These are phyloP conservation scores for Cercospora zeae-maydis DNA, from an alignment of 2,329 filamentous ascomycete species.

Conservation along the genomic window DNA sequence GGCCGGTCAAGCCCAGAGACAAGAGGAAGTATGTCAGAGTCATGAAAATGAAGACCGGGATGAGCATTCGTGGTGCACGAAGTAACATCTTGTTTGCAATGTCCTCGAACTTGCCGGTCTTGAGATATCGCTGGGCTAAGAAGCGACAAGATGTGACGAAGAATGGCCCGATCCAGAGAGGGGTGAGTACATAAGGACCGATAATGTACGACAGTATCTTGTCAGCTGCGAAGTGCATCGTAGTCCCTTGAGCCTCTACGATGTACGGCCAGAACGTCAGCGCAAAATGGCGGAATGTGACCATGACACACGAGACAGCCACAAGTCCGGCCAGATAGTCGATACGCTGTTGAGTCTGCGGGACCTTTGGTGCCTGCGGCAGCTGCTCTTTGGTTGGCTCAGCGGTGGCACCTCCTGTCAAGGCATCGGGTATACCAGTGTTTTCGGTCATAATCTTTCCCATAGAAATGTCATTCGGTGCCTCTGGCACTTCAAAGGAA, in stretches of 20 bases:
- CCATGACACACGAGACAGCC: constrained; percentile 44
- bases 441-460: constrained; percentile 14
- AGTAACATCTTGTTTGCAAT: constrained; percentile 46
- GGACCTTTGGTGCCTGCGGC: constrained; percentile 18
- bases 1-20: constrained; percentile 43
- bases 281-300: constrained; percentile 47
- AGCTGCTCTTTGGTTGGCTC: constrained; percentile 20
- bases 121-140: constrained; percentile 43
- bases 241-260: constrained; percentile 31
- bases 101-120: constrained; percentile 42
- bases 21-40: constrained; percentile 49
- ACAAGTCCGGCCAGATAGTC: constrained; percentile 49
- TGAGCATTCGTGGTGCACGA: constrained; percentile 46
- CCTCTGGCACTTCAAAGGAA: constrained; percentile 12
- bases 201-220: constrained; percentile 43
- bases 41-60: constrained; percentile 45
- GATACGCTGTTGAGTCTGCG: constrained; percentile 34
- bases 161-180: constrained; percentile 49
- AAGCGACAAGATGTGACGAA: constrained; percentile 50
- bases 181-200: constrained; percentile 45
- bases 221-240: constrained; percentile 42
- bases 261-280: constrained; percentile 41
- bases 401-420: constrained; percentile 20
- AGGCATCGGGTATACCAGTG: constrained; percentile 20
- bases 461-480: constrained; percentile 21